Evolutionary conservation across 129 eudicot species (phyloP).

Genomic region (Flaveria linearis): DNA sequence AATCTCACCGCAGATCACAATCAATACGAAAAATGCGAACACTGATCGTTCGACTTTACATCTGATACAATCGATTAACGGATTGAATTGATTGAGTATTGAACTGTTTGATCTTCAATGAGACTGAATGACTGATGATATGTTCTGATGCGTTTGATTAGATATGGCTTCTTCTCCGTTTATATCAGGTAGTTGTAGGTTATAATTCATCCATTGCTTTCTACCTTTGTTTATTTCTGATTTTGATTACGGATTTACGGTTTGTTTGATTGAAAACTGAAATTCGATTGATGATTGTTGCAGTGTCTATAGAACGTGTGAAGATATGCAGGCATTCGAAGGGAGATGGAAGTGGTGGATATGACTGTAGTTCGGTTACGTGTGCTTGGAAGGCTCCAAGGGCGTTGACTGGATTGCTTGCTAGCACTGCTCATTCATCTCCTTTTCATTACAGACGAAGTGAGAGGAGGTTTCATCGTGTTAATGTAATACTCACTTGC

Average conservation of each 20-base stretch:
- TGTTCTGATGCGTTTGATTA: conserved; percentile 57
- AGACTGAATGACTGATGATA: background rate
- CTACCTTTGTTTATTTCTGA: background rate
- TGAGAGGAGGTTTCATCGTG: conserved; percentile 35
- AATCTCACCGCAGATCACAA: background rate
- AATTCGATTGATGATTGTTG: conserved; percentile 6
- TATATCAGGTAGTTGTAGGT: conserved; percentile 53
- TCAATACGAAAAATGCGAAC: background rate
- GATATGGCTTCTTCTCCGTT: conserved; percentile 69
- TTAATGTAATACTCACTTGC: conserved; percentile 31
- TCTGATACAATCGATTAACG: background rate
- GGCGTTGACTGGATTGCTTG: conserved; percentile 84
- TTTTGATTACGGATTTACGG: background rate
- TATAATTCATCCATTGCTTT: background rate
- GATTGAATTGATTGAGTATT: conserved; percentile 6
- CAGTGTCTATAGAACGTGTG: conserved; percentile 86
- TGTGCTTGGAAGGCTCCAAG: conserved; percentile 97
- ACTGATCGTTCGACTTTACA: background rate
- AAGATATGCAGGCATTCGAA: conserved; percentile 63
- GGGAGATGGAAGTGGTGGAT: conserved; percentile 69
- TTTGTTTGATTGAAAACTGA: background rate
- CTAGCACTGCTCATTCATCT: conserved; percentile 68
- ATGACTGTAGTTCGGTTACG: conserved; percentile 70
- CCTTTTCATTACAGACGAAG: conserved; percentile 28
- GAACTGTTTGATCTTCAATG: conserved; percentile 11